Percentiles rank a stretch among this genome's conserved stretches.
Evolutionary conservation across 202 grass and related monocot genomes (phyloP).

Genomic region (Brachypodium distachyon): DNA sequence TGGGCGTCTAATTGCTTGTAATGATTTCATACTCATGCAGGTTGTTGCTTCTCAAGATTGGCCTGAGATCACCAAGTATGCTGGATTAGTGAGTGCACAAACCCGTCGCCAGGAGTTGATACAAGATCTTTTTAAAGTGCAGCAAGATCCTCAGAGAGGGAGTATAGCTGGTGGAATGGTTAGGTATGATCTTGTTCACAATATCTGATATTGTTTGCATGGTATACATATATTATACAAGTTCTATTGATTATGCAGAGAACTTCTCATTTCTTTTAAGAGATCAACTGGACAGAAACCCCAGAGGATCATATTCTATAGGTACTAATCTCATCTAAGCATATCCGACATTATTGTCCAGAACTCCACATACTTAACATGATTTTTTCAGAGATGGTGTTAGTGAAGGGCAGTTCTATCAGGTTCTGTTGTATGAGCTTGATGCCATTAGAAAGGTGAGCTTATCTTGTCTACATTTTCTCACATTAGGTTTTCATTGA

Average conservation of each 20-base stretch:
- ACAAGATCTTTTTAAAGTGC: conserved; percentile 64
- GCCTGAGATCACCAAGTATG: conserved; percentile 79
- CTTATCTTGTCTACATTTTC: neutral
- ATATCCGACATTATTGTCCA: neutral
- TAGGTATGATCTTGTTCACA: conserved; percentile 22
- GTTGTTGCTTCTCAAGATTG: conserved; percentile 91
- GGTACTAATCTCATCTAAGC: conserved; percentile 23
- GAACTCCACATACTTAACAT: neutral
- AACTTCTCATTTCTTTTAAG: conserved; percentile 62
- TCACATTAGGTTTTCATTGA: neutral
- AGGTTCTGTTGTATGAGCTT: conserved; percentile 62
- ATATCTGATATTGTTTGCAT: neutral
- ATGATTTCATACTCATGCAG: conserved; percentile 26
- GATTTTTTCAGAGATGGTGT: conserved; percentile 64
- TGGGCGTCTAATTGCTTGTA: neutral
- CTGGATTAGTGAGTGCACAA: conserved; percentile 69
- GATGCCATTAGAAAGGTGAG: conserved; percentile 75
- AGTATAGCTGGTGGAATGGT: conserved; percentile 38
- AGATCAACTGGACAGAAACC: conserved; percentile 59
- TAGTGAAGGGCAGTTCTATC: conserved; percentile 60
- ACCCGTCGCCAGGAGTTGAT: conserved; percentile 68
- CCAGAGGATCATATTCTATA: conserved; percentile 86
- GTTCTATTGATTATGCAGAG: conserved; percentile 31
- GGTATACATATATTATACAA: neutral
- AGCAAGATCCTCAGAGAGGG: conserved; percentile 51